Conservation (phyloP, 2,329 filamentous ascomycete genomes). For the Penicillium sp. region DNA sequence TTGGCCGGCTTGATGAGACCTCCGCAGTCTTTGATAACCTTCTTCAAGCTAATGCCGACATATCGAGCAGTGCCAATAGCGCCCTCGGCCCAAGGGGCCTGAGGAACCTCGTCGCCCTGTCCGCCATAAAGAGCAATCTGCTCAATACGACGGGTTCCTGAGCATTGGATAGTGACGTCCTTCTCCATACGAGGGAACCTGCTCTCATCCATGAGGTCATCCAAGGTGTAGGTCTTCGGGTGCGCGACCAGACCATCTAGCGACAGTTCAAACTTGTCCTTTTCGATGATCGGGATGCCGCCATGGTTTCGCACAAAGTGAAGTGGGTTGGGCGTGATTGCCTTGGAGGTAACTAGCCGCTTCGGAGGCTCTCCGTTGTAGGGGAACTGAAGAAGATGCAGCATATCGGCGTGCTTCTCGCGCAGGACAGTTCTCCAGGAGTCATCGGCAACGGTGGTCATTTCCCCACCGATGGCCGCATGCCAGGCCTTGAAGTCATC, state of each 20-base stretch:
- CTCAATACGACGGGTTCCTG: slow-evolving; percentile 66
- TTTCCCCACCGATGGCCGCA: slow-evolving; percentile 50
- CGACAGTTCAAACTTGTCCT: slow-evolving; percentile 52
- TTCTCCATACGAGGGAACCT: slow-evolving; percentile 61
- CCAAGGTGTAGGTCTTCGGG: slow-evolving; percentile 56
- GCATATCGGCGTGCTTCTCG: slow-evolving; percentile 61
- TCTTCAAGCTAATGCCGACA: slow-evolving; percentile 64
- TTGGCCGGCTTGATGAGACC: slow-evolving; percentile 56
- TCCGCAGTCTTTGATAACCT: slow-evolving; percentile 68
- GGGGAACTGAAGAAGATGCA: slow-evolving; percentile 62
- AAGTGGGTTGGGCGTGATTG: slow-evolving; percentile 60
- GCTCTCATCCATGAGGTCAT: slow-evolving; percentile 60
- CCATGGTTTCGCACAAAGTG: slow-evolving; percentile 72
- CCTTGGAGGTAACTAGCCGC: slow-evolving; percentile 54
- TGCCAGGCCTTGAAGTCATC: slow-evolving; percentile 61
- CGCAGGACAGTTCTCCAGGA: slow-evolving; percentile 56
- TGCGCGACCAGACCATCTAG: slow-evolving; percentile 62
- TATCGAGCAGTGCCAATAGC: slow-evolving; percentile 66
- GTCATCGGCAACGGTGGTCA: slow-evolving; percentile 54
- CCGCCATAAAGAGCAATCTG: slow-evolving; percentile 66
- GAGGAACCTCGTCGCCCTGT: slow-evolving; percentile 61
- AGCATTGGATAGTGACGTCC: slow-evolving; percentile 64
- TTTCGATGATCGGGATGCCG: slow-evolving; percentile 65
- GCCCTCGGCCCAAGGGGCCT: slow-evolving; percentile 59
- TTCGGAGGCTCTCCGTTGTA: slow-evolving; percentile 65